phyloP scores from a whole-genome alignment of 2,329 filamentous ascomycete genomes.

The Cladosporium sphaerospermum region DNA sequence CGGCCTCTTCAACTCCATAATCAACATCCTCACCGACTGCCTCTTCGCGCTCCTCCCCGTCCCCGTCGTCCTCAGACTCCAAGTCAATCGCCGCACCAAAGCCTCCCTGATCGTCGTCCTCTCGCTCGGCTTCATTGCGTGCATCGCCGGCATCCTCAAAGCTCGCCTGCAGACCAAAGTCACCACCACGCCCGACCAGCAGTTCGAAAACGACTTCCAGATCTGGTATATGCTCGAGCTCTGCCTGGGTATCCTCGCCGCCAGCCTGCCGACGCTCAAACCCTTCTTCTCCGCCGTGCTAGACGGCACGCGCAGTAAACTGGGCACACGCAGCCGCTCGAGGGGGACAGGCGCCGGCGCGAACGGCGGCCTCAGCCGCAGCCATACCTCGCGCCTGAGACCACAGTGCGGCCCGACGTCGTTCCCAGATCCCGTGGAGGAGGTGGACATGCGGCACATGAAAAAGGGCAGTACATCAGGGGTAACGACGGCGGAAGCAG shows the following conservation, averaged over 20 bases:
- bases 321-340: slow-evolving; percentile 22
- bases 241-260: slow-evolving; percentile 39
- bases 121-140: slow-evolving; percentile 37
- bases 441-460: not conserved
- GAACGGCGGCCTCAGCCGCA: not conserved
- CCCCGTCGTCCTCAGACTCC: slow-evolving; percentile 38
- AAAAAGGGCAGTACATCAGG: not conserved
- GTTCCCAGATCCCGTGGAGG: not conserved
- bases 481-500: not conserved
- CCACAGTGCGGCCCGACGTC: not conserved
- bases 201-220: slow-evolving; percentile 35
- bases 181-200: slow-evolving; percentile 32
- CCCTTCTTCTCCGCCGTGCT: slow-evolving; percentile 35
- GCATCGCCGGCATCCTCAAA: slow-evolving; percentile 39
- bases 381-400: not conserved
- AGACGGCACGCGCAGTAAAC: slow-evolving; percentile 10
- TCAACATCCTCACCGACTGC: slow-evolving; percentile 37
- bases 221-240: slow-evolving; percentile 43
- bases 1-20: slow-evolving; percentile 42
- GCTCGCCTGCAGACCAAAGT: slow-evolving; percentile 33
- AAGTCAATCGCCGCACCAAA: slow-evolving; percentile 39
- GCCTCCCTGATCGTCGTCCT: slow-evolving; percentile 33
- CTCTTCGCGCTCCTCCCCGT: slow-evolving; percentile 39
- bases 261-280: slow-evolving; percentile 38
- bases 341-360: not conserved